Conservation (phyloP, 495 filamentous ascomycete genomes). For the Lophiostoma macrostomum region DNA sequence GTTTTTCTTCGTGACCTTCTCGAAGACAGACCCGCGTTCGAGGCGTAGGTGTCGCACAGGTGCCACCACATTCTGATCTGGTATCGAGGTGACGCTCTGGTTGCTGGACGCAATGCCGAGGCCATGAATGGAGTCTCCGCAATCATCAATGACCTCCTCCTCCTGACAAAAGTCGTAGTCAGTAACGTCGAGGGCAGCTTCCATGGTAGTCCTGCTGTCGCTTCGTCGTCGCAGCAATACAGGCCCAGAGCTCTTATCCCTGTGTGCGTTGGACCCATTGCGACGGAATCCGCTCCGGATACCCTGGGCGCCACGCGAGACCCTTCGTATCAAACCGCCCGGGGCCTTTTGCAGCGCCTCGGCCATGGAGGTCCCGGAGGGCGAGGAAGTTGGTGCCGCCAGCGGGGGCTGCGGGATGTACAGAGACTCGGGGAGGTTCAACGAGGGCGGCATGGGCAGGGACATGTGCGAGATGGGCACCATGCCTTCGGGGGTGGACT, state of each 20-base stretch:
- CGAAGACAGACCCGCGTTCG: conserved; percentile 70
- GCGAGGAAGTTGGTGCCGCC: conserved; percentile 19
- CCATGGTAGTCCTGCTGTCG: conserved; percentile 71
- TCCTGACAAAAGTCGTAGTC: conserved; percentile 54
- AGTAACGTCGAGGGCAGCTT: conserved; percentile 43
- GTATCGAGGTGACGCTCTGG: conserved; percentile 18
- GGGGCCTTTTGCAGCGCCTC: conserved; percentile 53
- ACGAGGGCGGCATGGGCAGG: conserved; percentile 2
- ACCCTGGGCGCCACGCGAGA: conserved; percentile 64
- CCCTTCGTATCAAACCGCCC: conserved; percentile 61
- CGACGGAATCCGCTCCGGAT: conserved; percentile 62
- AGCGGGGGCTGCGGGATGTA: conserved; percentile 5
- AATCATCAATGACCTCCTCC: conserved; percentile 57
- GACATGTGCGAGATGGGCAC: conserved; percentile 16
- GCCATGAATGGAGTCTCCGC: conserved; percentile 39
- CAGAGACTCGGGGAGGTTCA: conserved; percentile 23
- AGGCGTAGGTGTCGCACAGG: conserved; percentile 69
- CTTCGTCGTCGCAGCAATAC: conserved; percentile 82
- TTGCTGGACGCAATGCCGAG: conserved; percentile 40
- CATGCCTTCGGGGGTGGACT: conserved; percentile 32
- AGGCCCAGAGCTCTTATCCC: conserved; percentile 84
- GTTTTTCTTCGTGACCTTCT: conserved; percentile 80
- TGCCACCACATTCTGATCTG: conserved; percentile 56
- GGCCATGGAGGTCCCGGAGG: conserved; percentile 43
- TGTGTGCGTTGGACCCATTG: conserved; percentile 67